These are phyloP conservation scores for Penicillium bovifimosum DNA, from an alignment of 495 filamentous ascomycete species.

Conservation along the genomic window DNA sequence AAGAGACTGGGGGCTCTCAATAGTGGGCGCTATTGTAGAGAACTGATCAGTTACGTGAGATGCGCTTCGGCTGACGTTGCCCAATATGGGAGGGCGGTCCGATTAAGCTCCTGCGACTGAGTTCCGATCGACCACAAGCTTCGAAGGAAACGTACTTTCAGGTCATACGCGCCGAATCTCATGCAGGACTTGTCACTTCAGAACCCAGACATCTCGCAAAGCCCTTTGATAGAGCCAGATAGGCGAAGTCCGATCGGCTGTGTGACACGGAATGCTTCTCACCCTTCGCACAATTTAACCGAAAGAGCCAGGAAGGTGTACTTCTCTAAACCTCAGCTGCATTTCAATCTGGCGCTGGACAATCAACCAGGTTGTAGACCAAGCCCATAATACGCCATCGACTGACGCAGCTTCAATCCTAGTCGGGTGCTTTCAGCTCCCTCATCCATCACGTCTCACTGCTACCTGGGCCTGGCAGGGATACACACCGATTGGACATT, in stretches of 20 bases:
- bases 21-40: no score
- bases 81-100: background rate
- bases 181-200: background rate
- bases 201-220: background rate
- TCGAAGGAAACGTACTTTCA: no score
- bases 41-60: no score
- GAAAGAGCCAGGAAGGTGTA: background rate
- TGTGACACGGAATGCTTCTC: no score
- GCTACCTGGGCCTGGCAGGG: background rate
- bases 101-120: background rate
- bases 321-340: no score
- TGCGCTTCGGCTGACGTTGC: background rate
- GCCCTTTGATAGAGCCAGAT: slow-evolving; percentile 6
- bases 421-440: background rate
- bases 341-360: no score
- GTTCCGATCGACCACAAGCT: background rate
- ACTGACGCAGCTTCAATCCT: no score
- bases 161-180: no score
- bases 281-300: no score
- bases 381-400: no score
- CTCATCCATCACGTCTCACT: background rate
- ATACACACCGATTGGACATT: background rate
- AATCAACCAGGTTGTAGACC: no score
- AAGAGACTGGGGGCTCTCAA: background rate
- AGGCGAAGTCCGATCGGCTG: slow-evolving; percentile 11